Evolutionary conservation across 2,329 filamentous ascomycete genomes (phyloP).

Genomic region (Metarhizium guizhouense): DNA sequence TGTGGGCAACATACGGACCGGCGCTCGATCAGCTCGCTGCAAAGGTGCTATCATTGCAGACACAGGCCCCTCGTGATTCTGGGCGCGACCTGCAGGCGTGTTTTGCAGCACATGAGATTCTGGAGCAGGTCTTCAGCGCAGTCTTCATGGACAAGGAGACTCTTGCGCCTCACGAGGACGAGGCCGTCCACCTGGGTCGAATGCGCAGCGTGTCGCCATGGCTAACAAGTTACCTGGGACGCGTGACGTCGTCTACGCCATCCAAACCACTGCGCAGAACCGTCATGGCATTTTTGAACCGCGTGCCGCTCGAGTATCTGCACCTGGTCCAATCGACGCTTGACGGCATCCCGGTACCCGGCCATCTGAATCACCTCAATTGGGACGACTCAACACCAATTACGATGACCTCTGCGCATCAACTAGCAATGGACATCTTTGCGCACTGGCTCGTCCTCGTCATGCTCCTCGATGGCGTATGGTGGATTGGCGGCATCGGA

Average conservation of each 20-base stretch:
- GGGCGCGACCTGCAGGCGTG: not conserved
- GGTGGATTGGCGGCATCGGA: constrained; percentile 29
- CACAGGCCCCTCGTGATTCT: not conserved
- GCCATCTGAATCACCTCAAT: not conserved
- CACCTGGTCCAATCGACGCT: constrained; percentile 24
- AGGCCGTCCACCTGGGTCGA: constrained; percentile 8
- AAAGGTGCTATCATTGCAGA: not conserved
- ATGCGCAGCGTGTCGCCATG: constrained; percentile 21
- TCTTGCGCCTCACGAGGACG: not conserved
- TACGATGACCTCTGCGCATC: constrained; percentile 5
- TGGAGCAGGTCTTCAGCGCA: not conserved
- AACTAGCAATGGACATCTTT: constrained; percentile 27
- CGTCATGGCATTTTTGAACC: constrained; percentile 32
- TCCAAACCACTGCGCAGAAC: constrained; percentile 24
- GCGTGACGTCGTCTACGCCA: constrained; percentile 18
- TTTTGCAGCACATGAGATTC: not conserved
- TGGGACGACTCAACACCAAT: not conserved
- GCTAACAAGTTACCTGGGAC: constrained; percentile 25
- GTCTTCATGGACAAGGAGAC: not conserved
- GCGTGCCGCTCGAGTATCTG: constrained; percentile 23
- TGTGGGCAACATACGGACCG: constrained; percentile 3
- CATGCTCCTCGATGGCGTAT: constrained; percentile 27
- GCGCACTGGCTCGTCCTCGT: constrained; percentile 30
- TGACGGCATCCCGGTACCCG: constrained; percentile 8
- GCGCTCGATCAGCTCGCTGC: constrained; percentile 4